Base-by-base conservation (phyloP, 176 grass and related monocot species). In the Otatea glauca region DNA sequence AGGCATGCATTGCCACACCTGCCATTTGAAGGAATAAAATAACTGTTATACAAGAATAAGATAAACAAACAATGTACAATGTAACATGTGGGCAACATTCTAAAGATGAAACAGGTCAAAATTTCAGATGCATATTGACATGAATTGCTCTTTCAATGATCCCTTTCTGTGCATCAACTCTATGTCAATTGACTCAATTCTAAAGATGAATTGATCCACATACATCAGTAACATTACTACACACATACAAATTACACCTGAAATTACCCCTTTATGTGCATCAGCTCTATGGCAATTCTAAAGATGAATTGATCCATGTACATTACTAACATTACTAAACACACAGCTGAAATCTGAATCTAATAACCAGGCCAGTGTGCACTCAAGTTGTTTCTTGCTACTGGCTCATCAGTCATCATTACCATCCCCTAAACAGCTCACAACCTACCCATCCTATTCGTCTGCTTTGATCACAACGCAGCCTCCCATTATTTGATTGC, bases 1-100 rank as follows among this genome's bases (percentile, higher is more conserved):
- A 81, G 91, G 78, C 75, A 89, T 91, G 81, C 93, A 99, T 76
- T 94, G 90, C 97, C 93, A 96, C 24, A 53, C 92, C 97, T 99
- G 86, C 42, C 16, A 83, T 79, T 74, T 32, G 21, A 72, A 76
- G 55, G 4, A 55, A 85, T n/a, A 60, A 72, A 55, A 72, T 11
- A 61, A 1, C 7, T 60, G 23, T 80, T 29, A 75, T 68, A 77
- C 42, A 72, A 73, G 27, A 66, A 5, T 75, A 90, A 78, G 35
- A 73, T 35, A 82, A 72, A 60, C 18, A 75, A 8, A 39, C 0
- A 75, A 71, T 21, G 85, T 50, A 70, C 1, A 44, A 21, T 60
- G 18, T 3, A 86, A 11, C 6, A 71, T 80, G 35, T 12, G 38
- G 39, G 29, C 45, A 80, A 39, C 20, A 24, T 67, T 67, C 29